Evolutionary conservation across 2,329 filamentous ascomycete genomes (phyloP).

Genomic region (Rhynchosporium secalis): DNA sequence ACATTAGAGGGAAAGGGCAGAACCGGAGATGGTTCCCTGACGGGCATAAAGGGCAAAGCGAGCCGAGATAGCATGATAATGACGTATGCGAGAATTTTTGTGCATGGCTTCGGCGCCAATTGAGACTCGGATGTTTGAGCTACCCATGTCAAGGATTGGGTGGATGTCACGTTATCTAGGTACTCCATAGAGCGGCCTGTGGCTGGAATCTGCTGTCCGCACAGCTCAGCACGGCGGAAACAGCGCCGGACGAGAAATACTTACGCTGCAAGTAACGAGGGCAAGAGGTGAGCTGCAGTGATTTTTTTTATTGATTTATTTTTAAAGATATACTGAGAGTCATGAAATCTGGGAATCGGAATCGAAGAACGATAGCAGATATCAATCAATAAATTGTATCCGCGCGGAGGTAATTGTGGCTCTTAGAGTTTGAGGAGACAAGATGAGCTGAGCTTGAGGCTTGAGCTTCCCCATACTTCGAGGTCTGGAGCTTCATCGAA

Average conservation of each 20-base stretch:
- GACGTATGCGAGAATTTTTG: conserved; percentile 9
- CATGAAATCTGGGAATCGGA: no score
- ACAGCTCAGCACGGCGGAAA: background rate
- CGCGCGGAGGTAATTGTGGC: background rate
- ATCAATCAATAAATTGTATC: background rate
- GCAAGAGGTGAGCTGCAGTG: conserved; percentile 10
- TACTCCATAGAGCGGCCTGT: conserved; percentile 27
- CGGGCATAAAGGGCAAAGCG: background rate
- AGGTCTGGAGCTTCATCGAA: conserved; percentile 6
- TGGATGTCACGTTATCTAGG: background rate
- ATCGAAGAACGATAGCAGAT: background rate
- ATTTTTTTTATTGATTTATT: background rate
- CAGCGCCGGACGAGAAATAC: background rate
- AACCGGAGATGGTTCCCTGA: conserved; percentile 8
- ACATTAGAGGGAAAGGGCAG: conserved; percentile 1
- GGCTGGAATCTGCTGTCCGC: conserved; percentile 20
- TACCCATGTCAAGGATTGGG: no score
- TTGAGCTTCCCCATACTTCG: conserved; percentile 10
- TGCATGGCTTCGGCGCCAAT: conserved; percentile 6
- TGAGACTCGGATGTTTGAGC: background rate
- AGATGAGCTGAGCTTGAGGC: background rate
- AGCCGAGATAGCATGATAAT: background rate
- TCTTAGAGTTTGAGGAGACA: background rate
- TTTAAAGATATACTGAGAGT: background rate
- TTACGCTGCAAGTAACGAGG: background rate